Evolutionary conservation across 1,139 yeast species (phyloP).

Genomic region (Kluyveromyces sp.): DNA sequence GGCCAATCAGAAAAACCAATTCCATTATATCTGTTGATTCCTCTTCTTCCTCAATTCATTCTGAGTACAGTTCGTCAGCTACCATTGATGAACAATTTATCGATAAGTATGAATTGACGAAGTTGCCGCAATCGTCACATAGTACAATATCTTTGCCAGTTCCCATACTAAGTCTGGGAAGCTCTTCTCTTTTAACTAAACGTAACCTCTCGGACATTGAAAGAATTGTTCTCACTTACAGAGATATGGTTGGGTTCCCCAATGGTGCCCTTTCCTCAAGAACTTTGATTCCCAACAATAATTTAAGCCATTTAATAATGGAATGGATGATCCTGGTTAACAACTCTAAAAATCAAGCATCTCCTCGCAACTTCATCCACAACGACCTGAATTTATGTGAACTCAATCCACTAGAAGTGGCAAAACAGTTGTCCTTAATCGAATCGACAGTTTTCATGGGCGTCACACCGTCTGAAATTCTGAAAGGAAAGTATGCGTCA

Average conservation of each 20-base stretch:
- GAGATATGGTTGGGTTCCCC: conserved; percentile 15
- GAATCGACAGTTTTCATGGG: conserved; percentile 67
- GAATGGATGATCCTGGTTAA: conserved; percentile 15
- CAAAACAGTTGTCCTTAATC: conserved; percentile 75
- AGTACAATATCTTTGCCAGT: conserved; percentile 31
- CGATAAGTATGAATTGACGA: conserved; percentile 35
- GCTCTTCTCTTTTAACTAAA: conserved; percentile 30
- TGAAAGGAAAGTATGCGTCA: conserved; percentile 55
- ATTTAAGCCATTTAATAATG: conserved; percentile 10
- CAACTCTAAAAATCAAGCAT: conserved; percentile 1
- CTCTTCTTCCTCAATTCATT: conserved; percentile 6
- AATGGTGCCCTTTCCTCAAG: conserved; percentile 3
- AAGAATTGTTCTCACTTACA: conserved; percentile 24
- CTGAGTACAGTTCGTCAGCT: conserved; percentile 25
- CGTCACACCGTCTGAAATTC: conserved; percentile 63
- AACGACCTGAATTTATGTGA: conserved; percentile 49
- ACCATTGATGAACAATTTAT: conserved; percentile 35
- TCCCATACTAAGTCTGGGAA: conserved; percentile 29
- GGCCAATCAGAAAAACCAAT: conserved; percentile 22
- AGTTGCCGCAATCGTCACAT: conserved; percentile 27
- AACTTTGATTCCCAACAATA: conserved; percentile 9
- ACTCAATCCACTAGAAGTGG: conserved; percentile 72
- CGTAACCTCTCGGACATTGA: conserved; percentile 31
- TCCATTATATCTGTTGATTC: conserved; percentile 12
- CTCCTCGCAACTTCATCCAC: conserved; percentile 11